Base-by-base conservation (phyloP, 768 basidiomycete species). In the Solioccasus polychromus region DNA sequence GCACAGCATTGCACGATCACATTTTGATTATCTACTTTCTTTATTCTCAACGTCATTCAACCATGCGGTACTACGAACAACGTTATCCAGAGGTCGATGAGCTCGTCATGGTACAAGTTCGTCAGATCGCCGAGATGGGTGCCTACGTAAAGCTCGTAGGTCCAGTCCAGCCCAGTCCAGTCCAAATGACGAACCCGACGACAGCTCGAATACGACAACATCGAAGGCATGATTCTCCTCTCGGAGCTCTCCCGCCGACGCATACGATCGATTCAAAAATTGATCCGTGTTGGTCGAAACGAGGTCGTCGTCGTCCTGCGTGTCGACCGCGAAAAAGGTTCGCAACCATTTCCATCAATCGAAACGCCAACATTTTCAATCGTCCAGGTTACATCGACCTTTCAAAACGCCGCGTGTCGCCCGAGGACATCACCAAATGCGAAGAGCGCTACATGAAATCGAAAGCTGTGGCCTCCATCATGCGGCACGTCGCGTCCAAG, bases 121-220 rank as follows among this genome's bases (percentile, higher is more conserved):
- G 91, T 67, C 92, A 96, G 72, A 99, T 99, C 59, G 92, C 93
- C 42, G 95, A 99, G 69, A 99, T 98, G 95, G 96, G 96, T 38
- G 96, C 96, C 35, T 98, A 99, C 66, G 96, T 99, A 53, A 97
- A 97, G 63, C 77, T 99, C 57, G 94, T 95, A 54, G 57, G 88
- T 72, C 18, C 9, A n/a, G 19, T 18, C 2, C 12, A 26, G 14
- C 36, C 38, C n/a, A n/a, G 12, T 18, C 26, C 26, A 7, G n/a
- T n/a, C n/a, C 1, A 14, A 34, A 20, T 3, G 5, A 41, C 34
- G 15, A 15, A 42, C 37, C 22, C 10, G 26, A 23, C 36, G 14
- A 37, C 55, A 96, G 94, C 85, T 98, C 58, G 95, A 97, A 69
- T 98, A 99, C 62, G 95, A 99, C 68, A 94, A 94, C 64, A 96